phyloP scores from a whole-genome alignment of 129 eudicot species.

The Flaveria linearis region DNA sequence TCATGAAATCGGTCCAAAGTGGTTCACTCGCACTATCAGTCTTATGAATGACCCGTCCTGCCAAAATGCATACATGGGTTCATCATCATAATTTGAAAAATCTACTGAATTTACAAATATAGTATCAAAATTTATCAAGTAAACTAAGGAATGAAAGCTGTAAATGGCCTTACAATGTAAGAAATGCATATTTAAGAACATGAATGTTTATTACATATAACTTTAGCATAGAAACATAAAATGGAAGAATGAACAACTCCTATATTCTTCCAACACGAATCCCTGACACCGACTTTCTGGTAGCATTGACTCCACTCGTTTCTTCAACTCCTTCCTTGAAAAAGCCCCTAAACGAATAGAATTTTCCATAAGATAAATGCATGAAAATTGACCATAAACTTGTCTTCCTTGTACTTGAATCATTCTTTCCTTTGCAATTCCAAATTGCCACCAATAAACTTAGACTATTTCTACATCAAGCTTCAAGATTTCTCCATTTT shows the following conservation, averaged over 20 bases:
- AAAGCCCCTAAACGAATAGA: slow-evolving; percentile 47
- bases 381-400: slow-evolving; percentile 14
- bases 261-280: slow-evolving; percentile 43
- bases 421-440: slow-evolving; percentile 18
- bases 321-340: slow-evolving; percentile 39
- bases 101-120: not conserved
- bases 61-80: slow-evolving; percentile 30
- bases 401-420: slow-evolving; percentile 22
- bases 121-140: slow-evolving; percentile 12
- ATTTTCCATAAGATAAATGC: slow-evolving; percentile 28
- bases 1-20: slow-evolving; percentile 2
- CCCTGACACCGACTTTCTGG: slow-evolving; percentile 38
- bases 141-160: slow-evolving; percentile 17
- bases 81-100: slow-evolving; percentile 27
- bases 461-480: slow-evolving; percentile 11
- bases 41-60: slow-evolving; percentile 34
- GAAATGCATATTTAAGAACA: slow-evolving; percentile 26
- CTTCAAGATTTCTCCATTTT: not conserved
- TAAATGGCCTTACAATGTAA: slow-evolving; percentile 9
- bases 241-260: slow-evolving; percentile 34
- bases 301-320: slow-evolving; percentile 30
- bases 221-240: slow-evolving; percentile 19
- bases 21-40: slow-evolving; percentile 22
- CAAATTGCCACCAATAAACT: not conserved
- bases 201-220: slow-evolving; percentile 25